Evolutionary conservation across 768 basidiomycete species (phyloP), one percentile per base, ranked within the genome.

Genomic region (Vararia minispora): DNA sequence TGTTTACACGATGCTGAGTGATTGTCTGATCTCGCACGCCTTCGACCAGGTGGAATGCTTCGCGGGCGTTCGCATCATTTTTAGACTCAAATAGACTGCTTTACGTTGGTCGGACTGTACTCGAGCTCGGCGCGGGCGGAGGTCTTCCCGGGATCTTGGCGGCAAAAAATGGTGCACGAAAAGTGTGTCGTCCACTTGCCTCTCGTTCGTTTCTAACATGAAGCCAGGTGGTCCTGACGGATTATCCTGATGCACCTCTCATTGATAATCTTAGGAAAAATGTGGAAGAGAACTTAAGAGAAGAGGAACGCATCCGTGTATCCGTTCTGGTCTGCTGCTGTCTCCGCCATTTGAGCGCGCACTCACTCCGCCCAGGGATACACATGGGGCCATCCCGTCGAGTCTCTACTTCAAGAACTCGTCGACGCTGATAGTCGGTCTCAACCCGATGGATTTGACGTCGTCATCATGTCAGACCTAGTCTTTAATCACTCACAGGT

Each of bases 401-500:
- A 59, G 7, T 56, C 64, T 1, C 59, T 85, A 6, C 48, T 78
- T n/a, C n/a, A n/a, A 1, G 55, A 57, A 7, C 35, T 52, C 5
- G 49, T 62, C 7, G 35, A 10, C 47, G 52, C 35, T 2, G 41
- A 30, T 21, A 21, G 36, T 21, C 44, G 44, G 18, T 28, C 40
- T 6, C 48, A 53, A 5, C 23, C 45, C 4, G 44, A 42, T 25
- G 58, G 61, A 22, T 97, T 87, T 51, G 77, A 94, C 50, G 52
- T 94, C 16, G 69, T 97, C 38, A 77, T 98, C 43, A 66, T 97
- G 40, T 92, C 89, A 2, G 92, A 98, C 59, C 74, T 98, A 24
- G 74, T 97, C 24, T 95, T 94, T 60, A 95, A 92, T 49, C 91
- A 94, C 49, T 90, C 90, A 1, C 88, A 92, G 64, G 88, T 82